Conservation (phyloP, 371 early-diverging fungal genomes). For the Dinochytrium kinnereticum region DNA sequence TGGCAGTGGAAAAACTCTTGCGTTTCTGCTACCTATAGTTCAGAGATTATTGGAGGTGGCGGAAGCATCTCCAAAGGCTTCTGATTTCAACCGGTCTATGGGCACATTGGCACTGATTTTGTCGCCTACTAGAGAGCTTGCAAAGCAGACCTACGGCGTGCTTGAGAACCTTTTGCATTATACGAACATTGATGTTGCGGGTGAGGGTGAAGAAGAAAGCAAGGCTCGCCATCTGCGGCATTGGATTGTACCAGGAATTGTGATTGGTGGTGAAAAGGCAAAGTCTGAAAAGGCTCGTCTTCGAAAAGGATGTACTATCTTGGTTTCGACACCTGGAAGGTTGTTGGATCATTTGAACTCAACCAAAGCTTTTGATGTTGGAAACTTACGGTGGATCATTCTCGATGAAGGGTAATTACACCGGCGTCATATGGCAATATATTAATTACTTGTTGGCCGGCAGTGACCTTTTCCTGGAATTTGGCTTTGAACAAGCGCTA, state of each 20-base stretch:
- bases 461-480: conserved; percentile 65
- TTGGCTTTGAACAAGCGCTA: conserved; percentile 65
- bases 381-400: conserved; percentile 61
- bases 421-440: not conserved
- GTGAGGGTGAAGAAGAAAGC: conserved; percentile 18
- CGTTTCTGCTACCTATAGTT: conserved; percentile 89
- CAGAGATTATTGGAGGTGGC: conserved; percentile 45
- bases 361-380: conserved; percentile 52
- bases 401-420: conserved; percentile 66
- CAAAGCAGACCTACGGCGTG: conserved; percentile 89
- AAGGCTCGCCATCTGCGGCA: conserved; percentile 32
- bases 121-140: conserved; percentile 98
- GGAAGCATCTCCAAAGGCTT: conserved; percentile 5
- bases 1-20: conserved; percentile 98
- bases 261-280: conserved; percentile 92
- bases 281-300: conserved; percentile 88
- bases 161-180: conserved; percentile 67
- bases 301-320: conserved; percentile 76
- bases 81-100: conserved; percentile 30
- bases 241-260: conserved; percentile 93
- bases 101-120: conserved; percentile 88
- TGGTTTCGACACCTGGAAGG: conserved; percentile 73
- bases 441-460: not conserved
- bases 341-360: conserved; percentile 75
- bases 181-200: not conserved